Evolutionary conservation across 305 asterid species (phyloP).

Genomic region (Fraxinus nigra): DNA sequence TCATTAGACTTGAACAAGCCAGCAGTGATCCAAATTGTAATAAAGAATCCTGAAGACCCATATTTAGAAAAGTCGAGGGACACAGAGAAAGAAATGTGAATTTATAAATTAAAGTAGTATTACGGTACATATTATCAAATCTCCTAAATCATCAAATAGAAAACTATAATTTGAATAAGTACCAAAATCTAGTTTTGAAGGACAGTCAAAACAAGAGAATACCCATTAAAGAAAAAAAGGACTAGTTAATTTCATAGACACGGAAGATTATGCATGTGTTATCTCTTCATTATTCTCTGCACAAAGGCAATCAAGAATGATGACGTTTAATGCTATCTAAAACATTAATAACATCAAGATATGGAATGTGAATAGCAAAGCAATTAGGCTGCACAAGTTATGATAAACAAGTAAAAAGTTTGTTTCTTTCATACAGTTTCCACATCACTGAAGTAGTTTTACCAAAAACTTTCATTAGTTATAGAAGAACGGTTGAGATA

Average conservation of each 20-base stretch:
- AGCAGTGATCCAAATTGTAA: slow-evolving; percentile 68
- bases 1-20: slow-evolving; percentile 84
- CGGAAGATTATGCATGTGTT: neutral
- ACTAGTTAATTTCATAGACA: neutral
- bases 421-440: neutral
- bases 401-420: neutral
- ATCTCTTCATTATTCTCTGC: neutral
- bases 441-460: neutral
- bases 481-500: neutral
- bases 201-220: neutral
- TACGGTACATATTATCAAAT: neutral
- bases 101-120: neutral
- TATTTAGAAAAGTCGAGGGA: neutral
- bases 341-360: neutral
- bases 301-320: neutral
- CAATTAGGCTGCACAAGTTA: neutral
- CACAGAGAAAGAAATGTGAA: neutral
- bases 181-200: neutral
- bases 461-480: neutral
- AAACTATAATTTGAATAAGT: neutral
- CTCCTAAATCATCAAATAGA: neutral
- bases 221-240: neutral
- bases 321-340: neutral
- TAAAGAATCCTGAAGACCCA: slow-evolving; percentile 27
- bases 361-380: neutral